Conservation (phyloP, 2,329 filamentous ascomycete genomes). For the Penicillium sp. region DNA sequence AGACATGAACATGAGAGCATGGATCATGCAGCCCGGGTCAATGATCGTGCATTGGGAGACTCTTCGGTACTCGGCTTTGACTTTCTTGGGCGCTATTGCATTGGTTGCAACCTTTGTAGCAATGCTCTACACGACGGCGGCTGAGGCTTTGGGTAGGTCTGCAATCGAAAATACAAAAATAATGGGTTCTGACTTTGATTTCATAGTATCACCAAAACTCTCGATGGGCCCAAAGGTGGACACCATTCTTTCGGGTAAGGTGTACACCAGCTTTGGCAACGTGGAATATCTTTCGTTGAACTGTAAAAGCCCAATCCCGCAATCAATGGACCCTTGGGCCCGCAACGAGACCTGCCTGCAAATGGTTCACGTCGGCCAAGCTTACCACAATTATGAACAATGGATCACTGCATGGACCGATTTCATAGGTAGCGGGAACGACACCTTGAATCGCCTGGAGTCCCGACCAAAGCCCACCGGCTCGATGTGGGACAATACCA, state of each 20-base stretch:
- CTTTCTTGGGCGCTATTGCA: slow-evolving; percentile 68
- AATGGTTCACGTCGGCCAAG: slow-evolving; percentile 71
- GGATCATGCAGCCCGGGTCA: slow-evolving; percentile 75
- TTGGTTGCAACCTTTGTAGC: slow-evolving; percentile 69
- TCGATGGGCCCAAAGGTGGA: slow-evolving; percentile 62
- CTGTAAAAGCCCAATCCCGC: slow-evolving; percentile 67
- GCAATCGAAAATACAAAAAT: not conserved
- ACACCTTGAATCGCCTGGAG: slow-evolving; percentile 48
- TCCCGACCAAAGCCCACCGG: slow-evolving; percentile 66
- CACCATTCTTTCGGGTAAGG: slow-evolving; percentile 60
- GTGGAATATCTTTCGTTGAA: slow-evolving; percentile 58
- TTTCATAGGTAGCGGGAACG: slow-evolving; percentile 54
- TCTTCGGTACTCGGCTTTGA: slow-evolving; percentile 67
- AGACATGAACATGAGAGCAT: slow-evolving; percentile 78
- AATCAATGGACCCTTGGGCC: slow-evolving; percentile 47
- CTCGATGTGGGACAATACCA: slow-evolving; percentile 74
- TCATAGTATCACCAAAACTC: slow-evolving; percentile 70
- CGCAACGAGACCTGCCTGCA: slow-evolving; percentile 66
- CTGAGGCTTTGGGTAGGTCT: slow-evolving; percentile 66
- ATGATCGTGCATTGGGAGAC: slow-evolving; percentile 72
- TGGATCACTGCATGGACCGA: slow-evolving; percentile 65
- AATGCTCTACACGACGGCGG: slow-evolving; percentile 77
- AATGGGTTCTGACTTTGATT: not conserved
- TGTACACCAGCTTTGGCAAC: slow-evolving; percentile 70
- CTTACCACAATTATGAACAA: slow-evolving; percentile 70